Base-by-base conservation (phyloP, 2,329 filamentous ascomycete genomes). In the Claviceps cyperi region DNA sequence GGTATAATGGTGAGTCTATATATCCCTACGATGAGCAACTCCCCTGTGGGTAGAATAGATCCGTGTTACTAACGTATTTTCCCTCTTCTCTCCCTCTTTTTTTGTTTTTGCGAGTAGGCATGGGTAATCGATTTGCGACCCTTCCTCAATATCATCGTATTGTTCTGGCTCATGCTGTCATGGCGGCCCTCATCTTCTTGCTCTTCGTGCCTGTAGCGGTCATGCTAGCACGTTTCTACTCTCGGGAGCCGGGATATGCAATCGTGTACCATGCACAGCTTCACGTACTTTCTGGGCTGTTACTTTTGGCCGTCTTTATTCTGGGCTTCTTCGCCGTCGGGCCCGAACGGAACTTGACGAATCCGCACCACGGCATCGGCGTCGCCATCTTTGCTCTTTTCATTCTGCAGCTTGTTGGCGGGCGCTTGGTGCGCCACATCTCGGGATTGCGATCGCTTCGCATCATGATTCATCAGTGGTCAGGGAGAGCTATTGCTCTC, bases 291-390 rank as follows among this genome's bases (percentile, higher is more conserved):
- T 79, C 81, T 2, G 74, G 85, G 11, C 69, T 82, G 17, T 66
- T 91, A 50, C 71, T 81, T 6, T 84, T 86, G 0, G 83, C 83
- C 13, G 74, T 86, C 8, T 83, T 94, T 54, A 73, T 86, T 43
- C 71, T 89, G 13, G 86, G 86, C 7, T 90, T 79, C 68, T 82
- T 89, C 57, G 85, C 87, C 11, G 86, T 92, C 13, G 86, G 86
- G 0, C 80, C 81, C 0, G 71, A 75, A 43, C 74, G 86, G 52
- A 85, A 77, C 56, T 67, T 89, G 59, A 82, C 83, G 8, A 94
- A 94, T 61, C 86, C 86, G 0, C 86, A 94, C 62, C 86, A 94
- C 65, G 85, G 84, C 53, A 91, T 92, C 55, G 86, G 86, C 14
- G 73, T 90, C 36, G 84, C 86, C 28, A 78, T 94, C 44, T 91